Percentiles rank a stretch among this genome's conserved stretches.
phyloP scores from a whole-genome alignment of 495 filamentous ascomycete genomes.

The Letharia columbiana region DNA sequence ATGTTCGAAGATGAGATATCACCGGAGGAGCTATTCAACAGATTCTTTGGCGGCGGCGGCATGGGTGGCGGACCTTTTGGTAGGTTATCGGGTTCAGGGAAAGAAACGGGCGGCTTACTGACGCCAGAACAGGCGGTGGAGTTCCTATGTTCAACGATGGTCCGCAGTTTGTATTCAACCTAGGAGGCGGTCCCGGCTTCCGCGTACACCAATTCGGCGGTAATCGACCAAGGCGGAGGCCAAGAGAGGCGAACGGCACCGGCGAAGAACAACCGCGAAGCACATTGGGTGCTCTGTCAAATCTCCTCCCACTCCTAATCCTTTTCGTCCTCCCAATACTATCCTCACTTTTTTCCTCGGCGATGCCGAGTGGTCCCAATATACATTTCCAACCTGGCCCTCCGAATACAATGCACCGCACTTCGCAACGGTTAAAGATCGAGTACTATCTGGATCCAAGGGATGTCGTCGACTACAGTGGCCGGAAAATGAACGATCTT shows the following conservation, averaged over 20 bases:
- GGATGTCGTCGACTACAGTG: constrained; percentile 61
- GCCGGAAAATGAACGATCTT: constrained; percentile 57
- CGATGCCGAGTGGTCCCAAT: constrained; percentile 51
- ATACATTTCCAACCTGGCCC: constrained; percentile 57
- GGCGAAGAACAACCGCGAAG: constrained; percentile 44
- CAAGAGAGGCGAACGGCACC: constrained; percentile 51
- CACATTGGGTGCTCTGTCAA: constrained; percentile 39
- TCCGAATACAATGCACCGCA: constrained; percentile 64
- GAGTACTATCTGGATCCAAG: constrained; percentile 77
- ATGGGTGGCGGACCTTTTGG: constrained; percentile 59
- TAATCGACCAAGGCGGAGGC: constrained; percentile 54
- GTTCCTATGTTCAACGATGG: constrained; percentile 57
- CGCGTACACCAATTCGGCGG: constrained; percentile 84
- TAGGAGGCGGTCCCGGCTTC: constrained; percentile 73
- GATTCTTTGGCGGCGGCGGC: constrained; percentile 82
- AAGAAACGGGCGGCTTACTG: constrained; percentile 14
- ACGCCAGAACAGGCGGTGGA: constrained; percentile 30
- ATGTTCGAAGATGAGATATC: constrained; percentile 88
- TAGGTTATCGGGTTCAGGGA: constrained; percentile 26
- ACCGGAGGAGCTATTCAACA: constrained; percentile 90
- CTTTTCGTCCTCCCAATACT: constrained; percentile 84
- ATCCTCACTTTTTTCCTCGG: constrained; percentile 65
- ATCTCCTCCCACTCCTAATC: constrained; percentile 77
- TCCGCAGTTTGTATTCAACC: constrained; percentile 84
- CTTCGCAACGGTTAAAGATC: constrained; percentile 59